phyloP scores from a whole-genome alignment of 192 early-diverging fungal species.

The Coemansia sp. region DNA sequence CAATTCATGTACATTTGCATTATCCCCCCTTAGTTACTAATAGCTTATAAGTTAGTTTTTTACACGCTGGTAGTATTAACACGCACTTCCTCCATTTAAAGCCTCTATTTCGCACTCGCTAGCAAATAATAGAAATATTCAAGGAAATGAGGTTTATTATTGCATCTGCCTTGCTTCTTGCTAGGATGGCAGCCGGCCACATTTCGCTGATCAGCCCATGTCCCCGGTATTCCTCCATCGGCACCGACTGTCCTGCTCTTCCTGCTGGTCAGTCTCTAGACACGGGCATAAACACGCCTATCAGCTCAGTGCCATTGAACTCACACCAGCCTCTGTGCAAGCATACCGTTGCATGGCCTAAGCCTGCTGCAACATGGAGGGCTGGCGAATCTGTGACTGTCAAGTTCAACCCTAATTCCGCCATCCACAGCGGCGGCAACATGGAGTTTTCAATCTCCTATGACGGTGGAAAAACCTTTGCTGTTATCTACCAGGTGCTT shows the following conservation, averaged over 20 bases:
- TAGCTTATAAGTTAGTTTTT: no score
- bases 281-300: no score
- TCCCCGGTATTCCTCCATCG: slow-evolving; percentile 31
- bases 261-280: slow-evolving; percentile 28
- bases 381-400: slow-evolving; percentile 33
- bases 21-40: no score
- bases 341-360: slow-evolving; percentile 22
- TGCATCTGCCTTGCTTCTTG: slow-evolving; percentile 7
- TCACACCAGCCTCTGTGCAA: slow-evolving; percentile 52
- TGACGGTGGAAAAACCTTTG: slow-evolving; percentile 55
- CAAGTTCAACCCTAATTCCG: slow-evolving; percentile 16
- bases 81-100: no score
- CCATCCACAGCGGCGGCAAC: slow-evolving; percentile 55
- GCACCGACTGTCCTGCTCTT: slow-evolving; percentile 42
- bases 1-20: no score
- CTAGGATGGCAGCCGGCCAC: slow-evolving; percentile 11
- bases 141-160: no score
- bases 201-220: slow-evolving; percentile 30
- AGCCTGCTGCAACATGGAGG: slow-evolving; percentile 18
- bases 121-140: no score
- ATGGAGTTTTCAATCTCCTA: slow-evolving; percentile 62
- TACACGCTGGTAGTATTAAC: no score
- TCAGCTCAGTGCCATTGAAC: slow-evolving; percentile 23
- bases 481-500: slow-evolving; percentile 58
- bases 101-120: no score